Evolutionary conservation across 768 basidiomycete species (phyloP).

Genomic region (Solioccasus polychromus): DNA sequence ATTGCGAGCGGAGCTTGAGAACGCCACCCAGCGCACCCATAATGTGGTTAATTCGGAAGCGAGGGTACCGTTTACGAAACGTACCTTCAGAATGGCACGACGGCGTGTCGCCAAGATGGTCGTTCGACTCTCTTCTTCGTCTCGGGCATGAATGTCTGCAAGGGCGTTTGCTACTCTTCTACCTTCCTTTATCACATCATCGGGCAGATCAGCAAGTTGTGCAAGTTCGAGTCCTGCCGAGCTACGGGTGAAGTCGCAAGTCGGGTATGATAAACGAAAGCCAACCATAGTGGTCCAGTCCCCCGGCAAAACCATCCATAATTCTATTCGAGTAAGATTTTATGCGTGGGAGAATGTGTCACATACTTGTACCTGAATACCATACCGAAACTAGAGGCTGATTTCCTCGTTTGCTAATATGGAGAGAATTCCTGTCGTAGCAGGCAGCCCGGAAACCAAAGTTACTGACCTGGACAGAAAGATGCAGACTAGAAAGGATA

Average conservation of each 20-base stretch:
- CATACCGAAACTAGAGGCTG: slow-evolving; percentile 61
- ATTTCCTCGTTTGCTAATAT: slow-evolving; percentile 51
- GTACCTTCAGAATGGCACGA: slow-evolving; percentile 67
- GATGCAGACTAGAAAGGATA: slow-evolving; percentile 58
- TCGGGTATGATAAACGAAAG: slow-evolving; percentile 2
- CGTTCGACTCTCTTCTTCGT: slow-evolving; percentile 61
- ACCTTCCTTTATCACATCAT: slow-evolving; percentile 62
- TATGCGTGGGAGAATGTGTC: background rate
- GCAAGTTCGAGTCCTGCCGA: slow-evolving; percentile 84
- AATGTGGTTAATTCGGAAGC: background rate
- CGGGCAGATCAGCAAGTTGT: slow-evolving; percentile 80
- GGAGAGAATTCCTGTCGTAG: background rate
- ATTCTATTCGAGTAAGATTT: slow-evolving; percentile 45
- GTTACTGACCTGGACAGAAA: slow-evolving; percentile 66
- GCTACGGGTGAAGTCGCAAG: background rate
- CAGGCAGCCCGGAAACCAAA: background rate
- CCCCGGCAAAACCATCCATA: slow-evolving; percentile 64
- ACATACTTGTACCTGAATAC: slow-evolving; percentile 75
- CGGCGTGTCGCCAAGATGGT: slow-evolving; percentile 57
- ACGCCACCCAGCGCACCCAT: background rate
- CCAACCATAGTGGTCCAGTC: slow-evolving; percentile 70
- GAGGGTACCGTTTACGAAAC: background rate
- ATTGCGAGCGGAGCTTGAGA: slow-evolving; percentile 67
- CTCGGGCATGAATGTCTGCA: slow-evolving; percentile 50
- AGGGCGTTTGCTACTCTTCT: slow-evolving; percentile 60